phyloP scores from a whole-genome alignment of 1,284 basidiomycete species.

The Wallemia ichthyophaga region DNA sequence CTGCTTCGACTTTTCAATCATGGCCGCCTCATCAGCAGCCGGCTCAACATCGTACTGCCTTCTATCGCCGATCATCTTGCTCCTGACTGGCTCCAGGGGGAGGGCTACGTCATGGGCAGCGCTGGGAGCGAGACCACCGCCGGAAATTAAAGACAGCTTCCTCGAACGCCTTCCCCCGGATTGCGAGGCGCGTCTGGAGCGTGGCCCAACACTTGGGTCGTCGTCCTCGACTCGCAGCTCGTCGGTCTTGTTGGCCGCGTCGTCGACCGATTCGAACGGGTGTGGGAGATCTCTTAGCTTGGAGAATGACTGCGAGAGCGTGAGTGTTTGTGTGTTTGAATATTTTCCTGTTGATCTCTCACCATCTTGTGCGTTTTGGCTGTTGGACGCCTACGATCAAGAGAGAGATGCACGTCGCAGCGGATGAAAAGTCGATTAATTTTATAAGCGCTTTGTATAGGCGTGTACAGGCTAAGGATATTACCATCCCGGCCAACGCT shows the following conservation, averaged over 20 bases:
- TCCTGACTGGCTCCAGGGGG: neutral
- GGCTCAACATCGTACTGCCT: neutral
- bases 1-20: slow-evolving; percentile 46
- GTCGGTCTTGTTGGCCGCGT: neutral
- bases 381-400: neutral
- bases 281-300: neutral
- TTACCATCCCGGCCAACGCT: neutral
- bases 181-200: neutral
- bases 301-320: neutral
- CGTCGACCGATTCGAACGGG: neutral
- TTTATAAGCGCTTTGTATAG: neutral
- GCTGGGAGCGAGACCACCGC: too few species aligned
- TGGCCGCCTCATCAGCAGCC: neutral
- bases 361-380: neutral
- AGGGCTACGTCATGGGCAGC: neutral
- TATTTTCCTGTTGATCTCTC: neutral
- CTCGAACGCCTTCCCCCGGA: neutral
- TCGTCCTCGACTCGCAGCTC: neutral
- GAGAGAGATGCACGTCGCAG: neutral
- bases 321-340: neutral
- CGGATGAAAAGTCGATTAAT: neutral
- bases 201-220: neutral
- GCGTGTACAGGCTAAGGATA: neutral
- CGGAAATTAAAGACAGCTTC: neutral
- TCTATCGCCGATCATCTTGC: slow-evolving; percentile 8